Evolutionary conservation across 1,284 basidiomycete genomes (phyloP).

Genomic region (Afroboletus lepidellus): DNA sequence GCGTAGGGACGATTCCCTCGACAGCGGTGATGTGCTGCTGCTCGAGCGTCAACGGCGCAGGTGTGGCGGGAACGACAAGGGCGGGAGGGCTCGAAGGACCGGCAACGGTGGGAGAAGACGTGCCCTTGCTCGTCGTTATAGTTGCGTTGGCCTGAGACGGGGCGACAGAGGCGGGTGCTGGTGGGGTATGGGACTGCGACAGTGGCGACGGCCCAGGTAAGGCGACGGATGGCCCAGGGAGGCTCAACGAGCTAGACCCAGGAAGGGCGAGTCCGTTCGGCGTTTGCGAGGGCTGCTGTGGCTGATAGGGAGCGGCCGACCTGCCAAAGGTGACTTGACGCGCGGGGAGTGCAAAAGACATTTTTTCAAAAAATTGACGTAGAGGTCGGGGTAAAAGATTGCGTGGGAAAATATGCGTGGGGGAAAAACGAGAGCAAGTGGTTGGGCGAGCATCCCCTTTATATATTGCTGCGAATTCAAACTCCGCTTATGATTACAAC

Average conservation of each 20-base stretch:
- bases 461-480: slow-evolving; percentile 31
- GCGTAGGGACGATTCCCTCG: slow-evolving; percentile 90
- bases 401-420: slow-evolving; percentile 33
- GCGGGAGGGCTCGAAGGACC: slow-evolving; percentile 54
- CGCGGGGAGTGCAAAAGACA: slow-evolving; percentile 72
- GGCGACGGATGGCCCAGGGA: slow-evolving; percentile 41
- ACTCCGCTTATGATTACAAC: slow-evolving; percentile 32
- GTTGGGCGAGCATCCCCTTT: slow-evolving; percentile 16
- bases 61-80: slow-evolving; percentile 53
- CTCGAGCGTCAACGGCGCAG: slow-evolving; percentile 74
- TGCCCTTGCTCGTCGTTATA: slow-evolving; percentile 27
- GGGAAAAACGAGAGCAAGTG: slow-evolving; percentile 21
- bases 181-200: slow-evolving; percentile 39
- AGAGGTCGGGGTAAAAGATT: slow-evolving; percentile 19
- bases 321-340: slow-evolving; percentile 76
- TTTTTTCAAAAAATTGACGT: slow-evolving; percentile 31
- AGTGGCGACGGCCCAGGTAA: slow-evolving; percentile 41
- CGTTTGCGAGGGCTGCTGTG: slow-evolving; percentile 40
- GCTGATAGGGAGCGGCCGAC: slow-evolving; percentile 47
- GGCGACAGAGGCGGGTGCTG: slow-evolving; percentile 27
- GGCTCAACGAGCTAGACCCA: slow-evolving; percentile 48
- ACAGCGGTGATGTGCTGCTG: slow-evolving; percentile 92
- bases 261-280: slow-evolving; percentile 49
- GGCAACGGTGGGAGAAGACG: slow-evolving; percentile 36
- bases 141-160: slow-evolving; percentile 28